Conservation (phyloP, 257 asterid species). For the Solanum tacnaense region DNA sequence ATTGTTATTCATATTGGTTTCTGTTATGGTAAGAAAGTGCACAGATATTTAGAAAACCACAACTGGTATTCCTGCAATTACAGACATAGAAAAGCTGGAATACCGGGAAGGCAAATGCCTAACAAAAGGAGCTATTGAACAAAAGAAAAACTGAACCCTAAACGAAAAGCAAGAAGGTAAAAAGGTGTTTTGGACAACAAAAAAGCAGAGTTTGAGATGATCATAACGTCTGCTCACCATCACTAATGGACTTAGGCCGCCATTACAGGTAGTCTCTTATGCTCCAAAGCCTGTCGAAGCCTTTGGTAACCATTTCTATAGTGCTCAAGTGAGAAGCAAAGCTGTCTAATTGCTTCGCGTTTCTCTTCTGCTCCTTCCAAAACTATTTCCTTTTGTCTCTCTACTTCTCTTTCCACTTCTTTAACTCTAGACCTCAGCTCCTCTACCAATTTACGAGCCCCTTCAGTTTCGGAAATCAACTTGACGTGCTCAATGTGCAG, state of each 20-base stretch:
- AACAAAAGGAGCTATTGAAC: background rate
- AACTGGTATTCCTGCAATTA: background rate
- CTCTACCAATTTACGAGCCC: conserved; percentile 20
- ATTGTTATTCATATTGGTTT: background rate
- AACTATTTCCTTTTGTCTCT: conserved; percentile 38
- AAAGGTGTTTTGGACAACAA: background rate
- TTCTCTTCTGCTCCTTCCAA: conserved; percentile 84
- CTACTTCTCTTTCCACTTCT: conserved; percentile 50
- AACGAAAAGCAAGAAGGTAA: background rate
- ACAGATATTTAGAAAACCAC: background rate
- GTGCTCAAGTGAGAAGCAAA: conserved; percentile 84
- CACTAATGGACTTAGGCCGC: conserved; percentile 24
- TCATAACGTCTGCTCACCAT: background rate
- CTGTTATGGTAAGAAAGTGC: background rate
- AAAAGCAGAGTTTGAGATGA: background rate
- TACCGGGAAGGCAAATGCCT: background rate
- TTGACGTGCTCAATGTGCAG: conserved; percentile 50
- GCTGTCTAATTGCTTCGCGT: conserved; percentile 89
- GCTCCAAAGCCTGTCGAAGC: conserved; percentile 47
- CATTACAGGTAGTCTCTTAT: conserved; percentile 39
- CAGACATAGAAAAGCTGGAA: background rate
- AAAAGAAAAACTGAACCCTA: background rate
- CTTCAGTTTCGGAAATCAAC: conserved; percentile 26
- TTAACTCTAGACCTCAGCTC: conserved; percentile 17
- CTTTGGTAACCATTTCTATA: conserved; percentile 57